These are phyloP conservation scores for Tricholoma saponaceum DNA, from an alignment of 768 basidiomycete species.

Conservation along the genomic window DNA sequence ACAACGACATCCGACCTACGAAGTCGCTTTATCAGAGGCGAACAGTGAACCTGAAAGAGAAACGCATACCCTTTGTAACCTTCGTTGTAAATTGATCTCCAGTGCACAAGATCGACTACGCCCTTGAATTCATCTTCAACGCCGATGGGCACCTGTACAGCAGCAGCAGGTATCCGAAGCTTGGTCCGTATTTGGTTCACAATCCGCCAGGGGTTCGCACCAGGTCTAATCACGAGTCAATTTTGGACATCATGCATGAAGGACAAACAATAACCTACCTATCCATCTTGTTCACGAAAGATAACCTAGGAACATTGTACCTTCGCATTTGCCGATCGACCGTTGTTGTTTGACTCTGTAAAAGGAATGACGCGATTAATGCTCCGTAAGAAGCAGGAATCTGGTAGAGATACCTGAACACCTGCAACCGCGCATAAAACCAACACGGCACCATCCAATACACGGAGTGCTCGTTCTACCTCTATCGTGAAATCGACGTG, in stretches of 20 bases:
- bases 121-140: conserved; percentile 82
- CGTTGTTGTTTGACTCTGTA: conserved; percentile 94
- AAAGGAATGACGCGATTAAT: not conserved
- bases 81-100: conserved; percentile 93
- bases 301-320: conserved; percentile 92
- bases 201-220: conserved; percentile 96
- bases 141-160: conserved; percentile 96
- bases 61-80: conserved; percentile 86
- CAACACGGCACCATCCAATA: conserved; percentile 93
- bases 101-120: conserved; percentile 90
- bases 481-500: conserved; percentile 99
- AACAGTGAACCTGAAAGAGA: not conserved
- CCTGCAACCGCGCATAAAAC: conserved; percentile 97
- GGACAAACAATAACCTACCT: conserved; percentile 23
- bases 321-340: conserved; percentile 99
- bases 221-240: conserved; percentile 53
- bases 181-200: conserved; percentile 89
- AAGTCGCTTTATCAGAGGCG: not conserved
- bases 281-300: conserved; percentile 99
- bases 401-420: conserved; percentile 59
- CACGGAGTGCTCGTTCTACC: conserved; percentile 94
- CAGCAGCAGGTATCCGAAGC: conserved; percentile 88
- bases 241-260: not conserved
- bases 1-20: conserved; percentile 73
- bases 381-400: not conserved